Conservation (phyloP, 768 basidiomycete genomes). For the Krasilnikovozyma curviuscula region DNA sequence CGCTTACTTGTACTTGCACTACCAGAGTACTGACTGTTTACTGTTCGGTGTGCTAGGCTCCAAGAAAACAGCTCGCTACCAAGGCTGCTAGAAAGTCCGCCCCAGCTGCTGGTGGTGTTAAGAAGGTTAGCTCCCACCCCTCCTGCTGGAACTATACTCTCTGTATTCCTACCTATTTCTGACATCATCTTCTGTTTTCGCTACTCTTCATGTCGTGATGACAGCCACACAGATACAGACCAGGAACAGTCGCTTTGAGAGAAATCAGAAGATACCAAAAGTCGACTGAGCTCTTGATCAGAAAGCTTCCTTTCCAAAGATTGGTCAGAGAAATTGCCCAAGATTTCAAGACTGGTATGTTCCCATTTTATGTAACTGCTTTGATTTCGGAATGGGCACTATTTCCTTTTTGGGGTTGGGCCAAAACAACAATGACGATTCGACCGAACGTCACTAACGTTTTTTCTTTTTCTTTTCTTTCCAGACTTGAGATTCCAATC, state of each 20-base stretch:
- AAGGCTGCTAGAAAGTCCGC: slow-evolving; percentile 86
- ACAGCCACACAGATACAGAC: too few species aligned
- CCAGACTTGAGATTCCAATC: slow-evolving; percentile 62
- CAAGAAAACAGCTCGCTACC: slow-evolving; percentile 86
- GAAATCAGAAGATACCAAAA: slow-evolving; percentile 27
- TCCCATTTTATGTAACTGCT: neutral
- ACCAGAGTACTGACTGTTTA: too few species aligned
- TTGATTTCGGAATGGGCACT: too few species aligned
- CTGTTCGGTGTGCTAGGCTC: too few species aligned
- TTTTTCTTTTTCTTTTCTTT: slow-evolving; percentile 21
- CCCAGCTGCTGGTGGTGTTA: slow-evolving; percentile 14
- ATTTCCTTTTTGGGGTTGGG: too few species aligned
- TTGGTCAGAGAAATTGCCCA: slow-evolving; percentile 63
- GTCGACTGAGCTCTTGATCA: slow-evolving; percentile 36
- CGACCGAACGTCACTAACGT: too few species aligned
- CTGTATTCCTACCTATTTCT: neutral
- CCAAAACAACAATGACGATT: too few species aligned
- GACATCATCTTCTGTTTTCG: neutral
- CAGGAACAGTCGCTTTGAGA: slow-evolving; percentile 12
- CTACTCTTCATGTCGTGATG: neutral
- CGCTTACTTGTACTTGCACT: too few species aligned
- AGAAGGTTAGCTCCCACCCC: slow-evolving; percentile 8
- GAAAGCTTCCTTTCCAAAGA: slow-evolving; percentile 43
- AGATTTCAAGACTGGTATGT: slow-evolving; percentile 46
- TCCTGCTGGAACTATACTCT: neutral